Conservation (phyloP, 495 filamentous ascomycete genomes). For the Massariosphaeria phaeospora region DNA sequence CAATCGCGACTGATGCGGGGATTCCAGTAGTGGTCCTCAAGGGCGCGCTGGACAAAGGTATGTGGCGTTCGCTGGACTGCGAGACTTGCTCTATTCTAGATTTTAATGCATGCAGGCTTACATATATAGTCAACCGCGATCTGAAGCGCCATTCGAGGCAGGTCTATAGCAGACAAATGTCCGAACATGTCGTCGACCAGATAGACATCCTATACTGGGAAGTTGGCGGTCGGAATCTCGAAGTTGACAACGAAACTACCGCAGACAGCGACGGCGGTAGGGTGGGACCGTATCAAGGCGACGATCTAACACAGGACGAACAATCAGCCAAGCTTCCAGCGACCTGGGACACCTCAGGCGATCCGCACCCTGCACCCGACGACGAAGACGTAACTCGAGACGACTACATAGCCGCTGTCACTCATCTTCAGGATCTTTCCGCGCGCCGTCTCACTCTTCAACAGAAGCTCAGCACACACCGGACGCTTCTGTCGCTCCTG, state of each 20-base stretch:
- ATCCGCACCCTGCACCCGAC: background rate
- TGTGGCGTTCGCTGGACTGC: background rate
- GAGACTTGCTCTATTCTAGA: background rate
- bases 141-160: constrained; percentile 66
- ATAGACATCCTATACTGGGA: constrained; percentile 68
- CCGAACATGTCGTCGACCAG: constrained; percentile 77
- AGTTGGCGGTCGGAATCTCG: constrained; percentile 45
- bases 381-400: constrained; percentile 18
- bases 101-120: background rate
- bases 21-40: constrained; percentile 17
- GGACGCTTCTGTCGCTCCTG: constrained; percentile 54
- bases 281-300: constrained; percentile 6
- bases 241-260: constrained; percentile 32
- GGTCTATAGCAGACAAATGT: constrained; percentile 68
- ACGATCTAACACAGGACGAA: constrained; percentile 26
- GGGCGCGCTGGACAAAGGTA: constrained; percentile 33
- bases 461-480: constrained; percentile 54
- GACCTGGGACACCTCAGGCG: constrained; percentile 22
- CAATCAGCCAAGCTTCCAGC: constrained; percentile 30
- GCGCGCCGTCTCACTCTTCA: constrained; percentile 49
- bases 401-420: constrained; percentile 5
- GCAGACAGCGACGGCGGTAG: constrained; percentile 34
- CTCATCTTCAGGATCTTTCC: constrained; percentile 49
- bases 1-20: constrained; percentile 13
- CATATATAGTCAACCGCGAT: constrained; percentile 55